Evolutionary conservation across 2,329 filamentous ascomycete genomes (phyloP), one percentile per base, ranked within the genome.

Genomic region (Chrysoporthe deuterocubensis): DNA sequence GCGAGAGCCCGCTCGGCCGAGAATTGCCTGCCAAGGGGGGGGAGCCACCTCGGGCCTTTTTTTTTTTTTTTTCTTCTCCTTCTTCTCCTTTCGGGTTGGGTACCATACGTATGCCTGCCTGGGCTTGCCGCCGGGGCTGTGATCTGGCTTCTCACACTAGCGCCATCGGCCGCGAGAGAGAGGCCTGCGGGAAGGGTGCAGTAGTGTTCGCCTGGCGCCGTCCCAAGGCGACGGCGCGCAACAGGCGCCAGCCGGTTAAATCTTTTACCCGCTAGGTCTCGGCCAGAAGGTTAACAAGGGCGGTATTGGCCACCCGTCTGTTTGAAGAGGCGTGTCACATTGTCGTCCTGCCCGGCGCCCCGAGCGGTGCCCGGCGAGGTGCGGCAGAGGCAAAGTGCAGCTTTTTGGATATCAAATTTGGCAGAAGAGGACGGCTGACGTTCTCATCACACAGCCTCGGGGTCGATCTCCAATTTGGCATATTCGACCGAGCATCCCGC

Each of bases 171-270:
- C 11, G 11, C 11, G n/a, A 13, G 21, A 4, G 21, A 32, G 44
- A 21, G 50, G 21, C 50, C 21, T 54, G 13, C 50, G 50, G 50
- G 50, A 54, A 34, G 26, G 50, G 16, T 54, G 50, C 50, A 54
- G 50, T 54, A 54, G 50, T 34, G 13, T 32, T 13, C 14, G 13
- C 26, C 50, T 32, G 50, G 50, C 50, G 50, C 32, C 50, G 50
- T 54, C 50, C 50, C 50, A 54, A 34, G 50, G 50, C 50, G 16
- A 13, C 32, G 50, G 50, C 50, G 50, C 50, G 50, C 50, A 16
- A 14, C 50, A 54, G 13, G 21, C 50, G 9, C 26, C 13, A 54
- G 32, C 50, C 14, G 50, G 50, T 14, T 54, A 16, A 32, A 26
- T 32, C 11, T 11, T 52, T 14, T 52, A 9, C 16, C n/a, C 13